phyloP scores from a whole-genome alignment of 345 rosid species.

The Cardiospermum halicacabum region DNA sequence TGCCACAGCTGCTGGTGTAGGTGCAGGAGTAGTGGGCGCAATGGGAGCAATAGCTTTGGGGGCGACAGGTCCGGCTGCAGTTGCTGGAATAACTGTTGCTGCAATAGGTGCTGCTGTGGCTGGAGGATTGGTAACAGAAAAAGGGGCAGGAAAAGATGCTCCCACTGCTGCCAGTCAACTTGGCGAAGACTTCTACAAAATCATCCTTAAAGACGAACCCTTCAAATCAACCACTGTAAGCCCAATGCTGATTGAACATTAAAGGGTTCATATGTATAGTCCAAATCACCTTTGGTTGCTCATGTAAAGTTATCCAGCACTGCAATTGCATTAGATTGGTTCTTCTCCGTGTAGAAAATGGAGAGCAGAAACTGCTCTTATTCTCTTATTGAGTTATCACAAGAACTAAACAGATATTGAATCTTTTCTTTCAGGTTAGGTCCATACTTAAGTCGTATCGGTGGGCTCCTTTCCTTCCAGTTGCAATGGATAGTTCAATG shows the following conservation, averaged over 20 bases:
- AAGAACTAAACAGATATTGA: background rate
- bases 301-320: background rate
- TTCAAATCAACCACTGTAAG: slow-evolving; percentile 77
- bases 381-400: background rate
- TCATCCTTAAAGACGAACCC: slow-evolving; percentile 78
- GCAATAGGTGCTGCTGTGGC: slow-evolving; percentile 86
- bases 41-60: slow-evolving; percentile 75
- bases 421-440: slow-evolving; percentile 44
- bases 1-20: slow-evolving; percentile 76
- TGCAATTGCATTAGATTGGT: background rate
- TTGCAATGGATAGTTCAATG: slow-evolving; percentile 73
- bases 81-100: slow-evolving; percentile 62
- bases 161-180: slow-evolving; percentile 61
- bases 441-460: slow-evolving; percentile 68
- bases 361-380: background rate
- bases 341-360: background rate
- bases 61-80: slow-evolving; percentile 61
- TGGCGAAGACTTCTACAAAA: slow-evolving; percentile 73
- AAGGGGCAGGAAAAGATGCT: slow-evolving; percentile 59
- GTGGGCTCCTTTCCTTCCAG: slow-evolving; percentile 81
- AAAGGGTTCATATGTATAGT: background rate
- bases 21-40: slow-evolving; percentile 73
- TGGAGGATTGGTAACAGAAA: slow-evolving; percentile 68
- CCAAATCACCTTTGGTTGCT: background rate
- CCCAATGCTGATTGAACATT: background rate